Conservation (phyloP, 495 filamentous ascomycete species). For the Coniosporium apollinis region DNA sequence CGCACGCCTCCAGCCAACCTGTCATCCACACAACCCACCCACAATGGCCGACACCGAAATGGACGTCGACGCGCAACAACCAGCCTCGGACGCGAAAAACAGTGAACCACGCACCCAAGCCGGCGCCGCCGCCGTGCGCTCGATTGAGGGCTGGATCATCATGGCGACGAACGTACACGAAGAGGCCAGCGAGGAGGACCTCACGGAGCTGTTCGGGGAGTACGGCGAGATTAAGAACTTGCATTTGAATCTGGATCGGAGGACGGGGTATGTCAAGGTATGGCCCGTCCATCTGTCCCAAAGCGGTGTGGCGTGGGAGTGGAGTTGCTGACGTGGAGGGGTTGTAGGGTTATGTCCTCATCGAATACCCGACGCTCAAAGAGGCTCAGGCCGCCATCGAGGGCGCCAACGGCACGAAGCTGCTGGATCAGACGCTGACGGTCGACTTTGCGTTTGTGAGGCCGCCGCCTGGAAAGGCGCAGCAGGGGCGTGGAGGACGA, state of each 20-base stretch:
- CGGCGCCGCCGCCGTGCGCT: constrained; percentile 82
- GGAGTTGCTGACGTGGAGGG: constrained; percentile 4
- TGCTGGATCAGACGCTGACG: constrained; percentile 80
- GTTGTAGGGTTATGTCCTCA: constrained; percentile 72
- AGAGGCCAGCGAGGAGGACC: constrained; percentile 89
- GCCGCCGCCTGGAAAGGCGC: constrained; percentile 57
- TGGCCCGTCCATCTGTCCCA: constrained; percentile 4
- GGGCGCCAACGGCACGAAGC: constrained; percentile 59
- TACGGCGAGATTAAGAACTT: constrained; percentile 97
- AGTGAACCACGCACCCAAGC: constrained; percentile 51
- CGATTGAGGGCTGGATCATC: constrained; percentile 98
- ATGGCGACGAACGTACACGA: constrained; percentile 95
- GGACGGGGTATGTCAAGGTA: constrained; percentile 97
- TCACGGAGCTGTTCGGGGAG: constrained; percentile 88
- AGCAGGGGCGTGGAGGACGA: constrained; percentile 33
- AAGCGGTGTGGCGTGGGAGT: not conserved
- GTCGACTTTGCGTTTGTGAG: constrained; percentile 97
- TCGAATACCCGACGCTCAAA: constrained; percentile 78
- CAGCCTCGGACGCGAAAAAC: constrained; percentile 31
- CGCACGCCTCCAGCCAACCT: no score
- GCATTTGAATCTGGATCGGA: constrained; percentile 82
- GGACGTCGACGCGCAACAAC: constrained; percentile 46
- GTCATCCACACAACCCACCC: no score
- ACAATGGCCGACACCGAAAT: constrained; percentile 40
- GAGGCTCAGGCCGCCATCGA: constrained; percentile 79